Base-by-base conservation (phyloP, 768 basidiomycete genomes). In the Hypholoma fasciculare region DNA sequence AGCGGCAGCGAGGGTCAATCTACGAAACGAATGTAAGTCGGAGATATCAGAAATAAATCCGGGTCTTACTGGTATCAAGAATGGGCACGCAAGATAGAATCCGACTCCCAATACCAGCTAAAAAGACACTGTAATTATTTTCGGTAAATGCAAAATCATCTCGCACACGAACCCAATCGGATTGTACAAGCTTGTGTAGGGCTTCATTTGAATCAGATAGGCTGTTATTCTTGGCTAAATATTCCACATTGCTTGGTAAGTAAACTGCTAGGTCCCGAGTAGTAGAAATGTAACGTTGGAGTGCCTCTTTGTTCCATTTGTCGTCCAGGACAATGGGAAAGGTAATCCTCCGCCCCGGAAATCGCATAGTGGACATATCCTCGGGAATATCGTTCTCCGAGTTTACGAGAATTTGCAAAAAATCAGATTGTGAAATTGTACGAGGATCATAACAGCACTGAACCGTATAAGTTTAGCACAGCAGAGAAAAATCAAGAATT, bases 281-380 rank as follows among this genome's bases (percentile, higher is more conserved):
- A 0, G 81, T 78, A 7, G 68, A 71, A 80, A 82, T 85, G 66
- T 90, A 88, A 19, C 81, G 75, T 44, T 78, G 67, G 26, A 88
- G 71, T 4, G 86, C 85, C 11, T 83, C 83, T 8, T 73, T 73
- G 58, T 67, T 80, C 80, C 85, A 83, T 5, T 73, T 74, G 63
- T 89, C 88, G 60, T 88, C 79, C 27, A 88, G 75, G 1, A 80
- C 81, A 27, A 89, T 81, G 0, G 88, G 88, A 54, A 89, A 82
- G 7, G 76, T 80, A 27, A 89, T 76, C 43, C 76, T 73, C 14
- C 87, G 78, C 1, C 80, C 81, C 0, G 78, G 74, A 53, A 89
- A 82, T 13, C 68, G 66, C 65, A 81, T 73, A 2, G 77, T 67
- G 6, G 65, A 55, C 43, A 78, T 70, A 3, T 75, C 75, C 3